Evolutionary conservation across 306 rosid species (phyloP).

Genomic region (Macrotyloma uniflorum): DNA sequence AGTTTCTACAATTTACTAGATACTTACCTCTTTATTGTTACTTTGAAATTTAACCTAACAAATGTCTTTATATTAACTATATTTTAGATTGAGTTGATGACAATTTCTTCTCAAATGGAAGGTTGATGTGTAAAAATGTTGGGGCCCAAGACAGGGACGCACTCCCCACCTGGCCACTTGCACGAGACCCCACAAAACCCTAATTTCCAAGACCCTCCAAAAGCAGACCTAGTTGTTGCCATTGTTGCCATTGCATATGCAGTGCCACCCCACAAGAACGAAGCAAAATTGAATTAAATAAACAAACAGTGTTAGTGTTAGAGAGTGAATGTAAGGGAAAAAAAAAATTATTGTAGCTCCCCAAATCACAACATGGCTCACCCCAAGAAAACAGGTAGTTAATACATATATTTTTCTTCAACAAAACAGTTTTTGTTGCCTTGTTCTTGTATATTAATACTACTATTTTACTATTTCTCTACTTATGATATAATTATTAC

Average conservation of each 20-base stretch:
- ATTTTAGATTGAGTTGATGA: neutral
- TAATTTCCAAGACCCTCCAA: constrained; percentile 61
- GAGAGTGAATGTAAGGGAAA: neutral
- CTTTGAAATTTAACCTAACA: neutral
- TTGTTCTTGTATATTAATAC: neutral
- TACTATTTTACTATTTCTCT: neutral
- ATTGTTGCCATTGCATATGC: neutral
- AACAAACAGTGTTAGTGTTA: neutral
- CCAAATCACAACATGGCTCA: constrained; percentile 45
- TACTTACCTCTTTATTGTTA: neutral
- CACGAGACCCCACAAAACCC: constrained; percentile 84
- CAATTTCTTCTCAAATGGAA: neutral
- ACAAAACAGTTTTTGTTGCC: neutral
- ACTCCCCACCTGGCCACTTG: constrained; percentile 65
- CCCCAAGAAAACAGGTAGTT: neutral
- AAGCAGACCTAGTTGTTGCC: constrained; percentile 44
- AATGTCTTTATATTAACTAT: neutral
- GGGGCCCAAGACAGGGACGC: constrained; percentile 44
- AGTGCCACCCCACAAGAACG: neutral
- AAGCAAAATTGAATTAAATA: neutral
- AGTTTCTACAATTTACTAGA: neutral
- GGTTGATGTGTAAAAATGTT: neutral
- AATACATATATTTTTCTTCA: neutral
- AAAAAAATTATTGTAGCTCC: constrained; percentile 28
- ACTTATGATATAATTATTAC: neutral